Evolutionary conservation across 441 rosid genomes (phyloP).

Genomic region (Erodium trifolium): DNA sequence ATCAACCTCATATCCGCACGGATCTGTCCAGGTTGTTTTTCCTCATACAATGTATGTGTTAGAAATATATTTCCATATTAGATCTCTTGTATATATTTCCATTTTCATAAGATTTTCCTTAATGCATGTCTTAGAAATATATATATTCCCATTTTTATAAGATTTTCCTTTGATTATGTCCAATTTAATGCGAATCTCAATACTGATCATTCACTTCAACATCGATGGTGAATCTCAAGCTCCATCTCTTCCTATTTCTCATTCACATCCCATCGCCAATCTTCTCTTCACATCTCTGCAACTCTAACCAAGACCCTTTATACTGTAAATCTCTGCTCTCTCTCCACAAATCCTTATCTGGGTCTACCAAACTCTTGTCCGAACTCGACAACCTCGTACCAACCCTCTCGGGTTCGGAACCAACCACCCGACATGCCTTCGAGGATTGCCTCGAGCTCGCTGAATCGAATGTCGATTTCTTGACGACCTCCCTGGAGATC

Average conservation of each 20-base stretch:
- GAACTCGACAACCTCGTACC: not conserved
- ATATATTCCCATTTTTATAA: too few relatives aligned
- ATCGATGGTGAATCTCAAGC: not conserved
- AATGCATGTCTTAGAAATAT: too few relatives aligned
- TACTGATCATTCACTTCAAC: too few relatives aligned
- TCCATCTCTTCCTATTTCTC: not conserved
- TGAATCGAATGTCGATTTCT: slow-evolving; percentile 30
- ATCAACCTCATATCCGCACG: too few relatives aligned
- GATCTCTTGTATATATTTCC: too few relatives aligned
- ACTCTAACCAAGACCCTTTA: too few relatives aligned
- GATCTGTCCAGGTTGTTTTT: too few relatives aligned
- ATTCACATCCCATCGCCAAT: not conserved
- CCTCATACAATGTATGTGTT: not conserved
- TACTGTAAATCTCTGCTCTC: not conserved
- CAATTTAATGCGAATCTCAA: too few relatives aligned
- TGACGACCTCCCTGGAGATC: slow-evolving; percentile 22
- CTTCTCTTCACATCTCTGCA: not conserved
- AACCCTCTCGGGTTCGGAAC: not conserved
- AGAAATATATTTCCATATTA: too few relatives aligned
- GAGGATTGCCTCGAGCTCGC: slow-evolving; percentile 40
- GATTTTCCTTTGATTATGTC: too few relatives aligned
- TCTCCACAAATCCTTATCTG: not conserved
- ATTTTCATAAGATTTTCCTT: too few relatives aligned
- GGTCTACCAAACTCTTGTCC: not conserved
- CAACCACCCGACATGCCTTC: slow-evolving; percentile 25